phyloP scores from a whole-genome alignment of 139 green algal genomes.

The Prasinococcaceae sp. region DNA sequence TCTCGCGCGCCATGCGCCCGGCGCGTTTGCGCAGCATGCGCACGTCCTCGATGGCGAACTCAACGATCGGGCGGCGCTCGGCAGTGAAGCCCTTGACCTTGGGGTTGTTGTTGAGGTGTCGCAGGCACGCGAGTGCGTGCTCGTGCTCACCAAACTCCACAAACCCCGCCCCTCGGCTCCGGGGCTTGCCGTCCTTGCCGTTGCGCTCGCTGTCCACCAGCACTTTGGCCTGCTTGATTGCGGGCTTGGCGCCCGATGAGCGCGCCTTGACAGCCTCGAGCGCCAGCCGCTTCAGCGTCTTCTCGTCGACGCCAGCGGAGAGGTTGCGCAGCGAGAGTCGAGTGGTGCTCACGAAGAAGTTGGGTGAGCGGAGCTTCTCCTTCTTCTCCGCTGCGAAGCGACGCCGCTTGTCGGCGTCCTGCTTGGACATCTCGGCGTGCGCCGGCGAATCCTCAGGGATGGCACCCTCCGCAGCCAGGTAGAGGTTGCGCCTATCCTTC shows the following conservation, averaged over 20 bases:
- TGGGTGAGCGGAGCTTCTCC: constrained; percentile 75
- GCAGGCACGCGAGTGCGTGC: constrained; percentile 72
- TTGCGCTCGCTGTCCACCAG: constrained; percentile 46
- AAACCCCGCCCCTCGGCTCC: constrained; percentile 62
- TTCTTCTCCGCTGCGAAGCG: constrained; percentile 49
- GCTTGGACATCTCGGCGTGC: constrained; percentile 43
- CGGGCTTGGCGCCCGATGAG: constrained; percentile 60
- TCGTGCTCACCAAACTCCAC: constrained; percentile 78
- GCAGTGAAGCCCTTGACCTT: too few relatives aligned
- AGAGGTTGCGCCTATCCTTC: constrained; percentile 67
- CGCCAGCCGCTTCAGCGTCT: constrained; percentile 36
- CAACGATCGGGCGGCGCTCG: constrained; percentile 13
- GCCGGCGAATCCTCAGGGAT: constrained; percentile 45
- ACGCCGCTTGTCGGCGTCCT: constrained; percentile 48
- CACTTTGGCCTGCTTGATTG: constrained; percentile 68
- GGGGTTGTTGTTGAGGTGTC: constrained; percentile 96
- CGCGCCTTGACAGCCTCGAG: constrained; percentile 52
- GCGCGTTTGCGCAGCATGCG: background rate
- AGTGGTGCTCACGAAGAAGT: constrained; percentile 73
- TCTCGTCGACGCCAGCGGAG: constrained; percentile 44
- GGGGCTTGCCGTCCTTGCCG: constrained; percentile 16
- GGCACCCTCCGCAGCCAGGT: constrained; percentile 67
- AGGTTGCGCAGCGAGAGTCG: constrained; percentile 75
- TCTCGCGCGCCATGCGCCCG: too few relatives aligned
- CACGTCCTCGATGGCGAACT: constrained; percentile 18